phyloP scores from a whole-genome alignment of 768 basidiomycete genomes.

The Flagelloscypha sp. region DNA sequence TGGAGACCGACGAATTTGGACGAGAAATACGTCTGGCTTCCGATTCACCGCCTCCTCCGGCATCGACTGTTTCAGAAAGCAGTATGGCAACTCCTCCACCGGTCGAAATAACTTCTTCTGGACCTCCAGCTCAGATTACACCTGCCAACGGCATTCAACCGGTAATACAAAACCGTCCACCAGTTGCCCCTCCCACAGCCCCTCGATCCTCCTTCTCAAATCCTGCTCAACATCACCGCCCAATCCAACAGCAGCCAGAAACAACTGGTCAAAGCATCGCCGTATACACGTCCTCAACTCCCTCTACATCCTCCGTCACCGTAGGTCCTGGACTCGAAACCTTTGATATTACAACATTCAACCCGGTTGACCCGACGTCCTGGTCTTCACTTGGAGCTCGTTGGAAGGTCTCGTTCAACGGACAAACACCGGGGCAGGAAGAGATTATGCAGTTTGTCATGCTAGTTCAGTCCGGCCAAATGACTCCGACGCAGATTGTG shows the following conservation, averaged over 20 bases:
- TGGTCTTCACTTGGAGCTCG: slow-evolving; percentile 79
- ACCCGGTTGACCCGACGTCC: slow-evolving; percentile 61
- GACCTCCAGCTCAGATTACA: background rate
- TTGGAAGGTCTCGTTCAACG: slow-evolving; percentile 66
- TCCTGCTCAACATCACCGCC: slow-evolving; percentile 11
- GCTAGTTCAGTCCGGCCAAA: slow-evolving; percentile 21
- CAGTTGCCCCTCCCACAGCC: background rate
- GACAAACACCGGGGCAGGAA: slow-evolving; percentile 61
- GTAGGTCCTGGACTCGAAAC: slow-evolving; percentile 45
- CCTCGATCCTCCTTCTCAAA: background rate
- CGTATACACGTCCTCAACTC: slow-evolving; percentile 32
- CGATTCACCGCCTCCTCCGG: slow-evolving; percentile 42
- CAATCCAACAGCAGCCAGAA: slow-evolving; percentile 14
- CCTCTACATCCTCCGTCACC: slow-evolving; percentile 30
- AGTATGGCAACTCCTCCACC: too few species aligned
- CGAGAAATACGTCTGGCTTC: slow-evolving; percentile 61
- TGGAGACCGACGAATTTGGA: slow-evolving; percentile 80
- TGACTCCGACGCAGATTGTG: slow-evolving; percentile 5
- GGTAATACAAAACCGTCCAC: background rate
- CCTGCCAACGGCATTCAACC: slow-evolving; percentile 2
- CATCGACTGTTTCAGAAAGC: too few species aligned
- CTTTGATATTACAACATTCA: slow-evolving; percentile 67
- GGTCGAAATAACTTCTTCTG: slow-evolving; percentile 6
- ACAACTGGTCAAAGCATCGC: slow-evolving; percentile 37
- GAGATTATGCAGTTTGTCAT: slow-evolving; percentile 72